Percentiles rank a stretch among this genome's conserved stretches.
Conservation (phyloP, 495 filamentous ascomycete genomes). For the Emericellopsis terricola region DNA sequence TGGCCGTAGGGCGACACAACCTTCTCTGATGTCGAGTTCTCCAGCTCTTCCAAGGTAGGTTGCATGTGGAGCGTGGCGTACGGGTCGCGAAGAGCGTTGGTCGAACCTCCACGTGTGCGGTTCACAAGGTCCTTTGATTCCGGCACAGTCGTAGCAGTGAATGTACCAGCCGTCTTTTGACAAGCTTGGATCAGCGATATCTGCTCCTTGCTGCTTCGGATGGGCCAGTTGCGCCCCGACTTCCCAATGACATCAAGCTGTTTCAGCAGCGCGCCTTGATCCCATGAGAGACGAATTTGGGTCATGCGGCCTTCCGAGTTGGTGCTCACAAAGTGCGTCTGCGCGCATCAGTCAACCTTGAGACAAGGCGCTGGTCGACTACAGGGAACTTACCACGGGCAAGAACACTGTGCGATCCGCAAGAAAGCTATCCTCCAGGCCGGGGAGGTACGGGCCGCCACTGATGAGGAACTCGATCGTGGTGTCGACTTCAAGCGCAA, state of each 20-base stretch:
- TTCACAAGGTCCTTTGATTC: slow-evolving; percentile 8
- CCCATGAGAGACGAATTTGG: slow-evolving; percentile 82
- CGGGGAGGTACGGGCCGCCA: slow-evolving; percentile 78
- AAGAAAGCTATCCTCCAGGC: slow-evolving; percentile 87
- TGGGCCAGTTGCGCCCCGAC: slow-evolving; percentile 80
- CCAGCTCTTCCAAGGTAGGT: slow-evolving; percentile 37
- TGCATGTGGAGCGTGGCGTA: slow-evolving; percentile 66
- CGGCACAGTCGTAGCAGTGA: slow-evolving; percentile 4
- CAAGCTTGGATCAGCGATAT: slow-evolving; percentile 46
- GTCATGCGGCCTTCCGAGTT: slow-evolving; percentile 55
- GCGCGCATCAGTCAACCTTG: no score
- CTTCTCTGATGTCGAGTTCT: slow-evolving; percentile 18
- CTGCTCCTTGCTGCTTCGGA: slow-evolving; percentile 78
- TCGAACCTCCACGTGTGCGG: slow-evolving; percentile 26
- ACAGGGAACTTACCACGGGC: slow-evolving; percentile 54
- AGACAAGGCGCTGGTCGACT: slow-evolving; percentile 3
- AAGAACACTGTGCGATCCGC: slow-evolving; percentile 65
- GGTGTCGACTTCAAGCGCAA: slow-evolving; percentile 67
- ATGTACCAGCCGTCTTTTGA: slow-evolving; percentile 18
- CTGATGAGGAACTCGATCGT: slow-evolving; percentile 62
- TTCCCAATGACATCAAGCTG: slow-evolving; percentile 85
- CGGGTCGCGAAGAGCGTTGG: slow-evolving; percentile 40
- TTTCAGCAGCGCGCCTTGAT: slow-evolving; percentile 84
- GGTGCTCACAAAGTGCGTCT: slow-evolving; percentile 88
- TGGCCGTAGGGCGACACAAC: slow-evolving; percentile 35